Evolutionary conservation across 371 early-diverging fungal genomes (phyloP).

Genomic region (Coemansia sp.): DNA sequence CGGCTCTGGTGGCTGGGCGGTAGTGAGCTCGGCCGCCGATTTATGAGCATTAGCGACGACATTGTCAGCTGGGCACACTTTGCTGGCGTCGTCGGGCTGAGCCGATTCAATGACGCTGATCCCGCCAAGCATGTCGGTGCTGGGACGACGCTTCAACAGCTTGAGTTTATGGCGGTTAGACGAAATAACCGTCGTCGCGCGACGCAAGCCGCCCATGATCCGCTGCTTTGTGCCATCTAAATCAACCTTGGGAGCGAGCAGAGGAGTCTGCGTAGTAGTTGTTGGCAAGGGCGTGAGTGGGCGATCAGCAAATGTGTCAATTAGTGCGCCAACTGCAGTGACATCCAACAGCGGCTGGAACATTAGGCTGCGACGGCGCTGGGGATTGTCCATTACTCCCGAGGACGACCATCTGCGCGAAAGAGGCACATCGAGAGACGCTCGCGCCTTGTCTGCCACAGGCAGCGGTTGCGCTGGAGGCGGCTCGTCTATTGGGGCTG

Average conservation of each 20-base stretch:
- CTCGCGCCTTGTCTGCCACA: too few species aligned
- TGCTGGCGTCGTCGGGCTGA: too few species aligned
- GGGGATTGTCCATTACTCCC: constrained; percentile 2
- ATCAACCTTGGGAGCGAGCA: background rate
- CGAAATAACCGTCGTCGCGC: too few species aligned
- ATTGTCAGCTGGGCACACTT: too few species aligned
- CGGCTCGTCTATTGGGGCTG: too few species aligned
- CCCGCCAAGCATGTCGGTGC: background rate
- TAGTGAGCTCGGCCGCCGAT: too few species aligned
- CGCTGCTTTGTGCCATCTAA: background rate
- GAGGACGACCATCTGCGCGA: too few species aligned
- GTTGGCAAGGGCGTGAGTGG: background rate
- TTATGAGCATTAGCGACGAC: too few species aligned
- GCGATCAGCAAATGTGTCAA: constrained; percentile 20
- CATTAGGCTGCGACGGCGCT: constrained; percentile 40
- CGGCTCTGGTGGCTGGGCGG: too few species aligned
- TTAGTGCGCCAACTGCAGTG: constrained; percentile 27
- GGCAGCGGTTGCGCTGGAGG: too few species aligned
- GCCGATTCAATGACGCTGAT: too few species aligned
- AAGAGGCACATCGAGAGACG: too few species aligned
- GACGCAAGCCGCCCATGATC: constrained; percentile 25
- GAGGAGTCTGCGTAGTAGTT: background rate
- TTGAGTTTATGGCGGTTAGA: background rate
- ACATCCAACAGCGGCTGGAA: constrained; percentile 40
- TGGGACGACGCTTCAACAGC: background rate